Conservation (phyloP, 2,329 filamentous ascomycete genomes). For the Aspergillus versicolor region DNA sequence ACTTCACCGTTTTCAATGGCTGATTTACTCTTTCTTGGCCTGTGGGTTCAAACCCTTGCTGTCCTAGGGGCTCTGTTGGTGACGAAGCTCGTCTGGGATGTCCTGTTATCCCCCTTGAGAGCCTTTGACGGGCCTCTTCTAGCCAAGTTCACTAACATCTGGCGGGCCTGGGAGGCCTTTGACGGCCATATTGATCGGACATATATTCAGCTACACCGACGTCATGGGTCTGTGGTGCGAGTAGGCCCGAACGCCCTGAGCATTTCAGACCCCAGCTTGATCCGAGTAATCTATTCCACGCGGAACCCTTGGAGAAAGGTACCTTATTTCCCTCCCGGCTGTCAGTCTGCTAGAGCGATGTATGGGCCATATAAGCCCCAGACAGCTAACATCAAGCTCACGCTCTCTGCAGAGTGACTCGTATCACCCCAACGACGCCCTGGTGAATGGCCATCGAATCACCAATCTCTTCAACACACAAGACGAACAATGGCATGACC, state of each 20-base stretch:
- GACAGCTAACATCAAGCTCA: background rate
- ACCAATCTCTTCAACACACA: constrained; percentile 27
- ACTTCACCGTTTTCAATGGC: background rate
- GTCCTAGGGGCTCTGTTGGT: background rate
- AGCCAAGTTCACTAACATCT: constrained; percentile 14
- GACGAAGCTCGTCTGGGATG: constrained; percentile 3
- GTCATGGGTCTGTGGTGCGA: constrained; percentile 72
- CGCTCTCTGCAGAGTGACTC: constrained; percentile 24
- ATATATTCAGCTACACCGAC: constrained; percentile 56
- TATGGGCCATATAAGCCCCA: too few species aligned
- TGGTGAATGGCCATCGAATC: constrained; percentile 25
- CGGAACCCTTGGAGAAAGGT: constrained; percentile 57
- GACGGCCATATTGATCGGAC: constrained; percentile 8
- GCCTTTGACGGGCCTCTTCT: constrained; percentile 6
- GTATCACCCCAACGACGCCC: constrained; percentile 27
- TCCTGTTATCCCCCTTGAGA: constrained; percentile 3
- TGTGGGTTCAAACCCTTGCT: constrained; percentile 4
- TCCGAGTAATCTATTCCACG: constrained; percentile 74
- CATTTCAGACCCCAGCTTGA: constrained; percentile 69
- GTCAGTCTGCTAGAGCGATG: too few species aligned
- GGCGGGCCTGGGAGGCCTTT: constrained; percentile 10
- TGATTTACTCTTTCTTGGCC: background rate
- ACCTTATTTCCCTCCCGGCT: background rate
- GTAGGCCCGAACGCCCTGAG: constrained; percentile 73
- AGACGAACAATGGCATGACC: constrained; percentile 28